Evolutionary conservation across 331 rosid genomes (phyloP), one percentile per base, ranked within the genome.

Genomic region (Erythrophleum ivorense): DNA sequence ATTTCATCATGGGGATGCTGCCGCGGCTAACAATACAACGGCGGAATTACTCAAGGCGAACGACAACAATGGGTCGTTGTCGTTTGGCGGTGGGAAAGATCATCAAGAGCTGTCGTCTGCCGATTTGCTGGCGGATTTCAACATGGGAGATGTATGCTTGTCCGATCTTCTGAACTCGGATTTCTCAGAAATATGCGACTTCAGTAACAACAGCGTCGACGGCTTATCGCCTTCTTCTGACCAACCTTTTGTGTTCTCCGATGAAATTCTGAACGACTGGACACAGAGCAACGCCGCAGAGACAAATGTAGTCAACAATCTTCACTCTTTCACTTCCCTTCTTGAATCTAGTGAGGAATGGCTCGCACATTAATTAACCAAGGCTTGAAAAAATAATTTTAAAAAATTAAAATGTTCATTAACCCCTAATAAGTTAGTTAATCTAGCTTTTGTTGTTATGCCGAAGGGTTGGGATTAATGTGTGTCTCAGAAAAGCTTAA

Each of bases 101-200:
- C 4, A 15, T 33, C 21, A 34, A 6, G 12, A 13, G 70, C 38
- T 8, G 21, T 6, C 21, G 70, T 34, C 21, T 3, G 10, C 70
- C 0, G 24, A 36, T 36, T 79, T 86, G 24, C 67, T 79, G 9
- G 45, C n/a, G 52, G 86, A 84, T 54, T 86, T 84, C 53, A 79
- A 81, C 71, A 29, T 76, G 31, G 91, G 74, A 0, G 89, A 88
- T 43, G 21, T 67, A 1, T 78, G 85, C 70, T 84, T 86, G 3
- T 81, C 85, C 0, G 88, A 82, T 24, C 57, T 88, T 73, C 82
- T 88, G 5, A 80, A 82, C 81, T 84, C 87, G 0, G 85, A 88
- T 75, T 86, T 84, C 54, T 55, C 84, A 1, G 63, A 58, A 7
- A 40, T 75, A 36, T 65, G 78, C 45, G n/a, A 71, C 52, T 78